Conservation (phyloP, 2,329 filamentous ascomycete species). For the Helicocarpus griseus region DNA sequence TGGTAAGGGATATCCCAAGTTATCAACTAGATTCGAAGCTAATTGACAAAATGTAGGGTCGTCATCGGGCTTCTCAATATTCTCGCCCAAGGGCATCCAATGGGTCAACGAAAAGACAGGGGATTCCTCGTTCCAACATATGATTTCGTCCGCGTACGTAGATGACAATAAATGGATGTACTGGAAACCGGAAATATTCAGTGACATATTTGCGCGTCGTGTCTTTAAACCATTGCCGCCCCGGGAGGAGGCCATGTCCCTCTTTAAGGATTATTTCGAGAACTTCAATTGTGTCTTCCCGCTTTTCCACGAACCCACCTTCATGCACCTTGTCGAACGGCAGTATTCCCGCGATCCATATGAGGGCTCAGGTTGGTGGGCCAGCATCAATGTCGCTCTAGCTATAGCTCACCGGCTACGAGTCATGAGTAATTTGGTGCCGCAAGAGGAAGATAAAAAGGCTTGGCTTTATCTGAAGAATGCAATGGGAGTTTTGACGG, state of each 20-base stretch:
- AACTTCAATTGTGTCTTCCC: slow-evolving; percentile 99
- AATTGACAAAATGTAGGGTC: slow-evolving; percentile 53
- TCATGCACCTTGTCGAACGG: slow-evolving; percentile 92
- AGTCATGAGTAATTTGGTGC: slow-evolving; percentile 89
- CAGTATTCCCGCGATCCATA: slow-evolving; percentile 92
- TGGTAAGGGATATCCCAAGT: slow-evolving; percentile 45
- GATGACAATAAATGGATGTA: slow-evolving; percentile 94
- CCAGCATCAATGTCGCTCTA: slow-evolving; percentile 83
- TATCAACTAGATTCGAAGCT: slow-evolving; percentile 14
- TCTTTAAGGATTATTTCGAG: slow-evolving; percentile 90
- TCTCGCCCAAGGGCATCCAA: slow-evolving; percentile 93
- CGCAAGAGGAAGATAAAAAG: slow-evolving; percentile 84
- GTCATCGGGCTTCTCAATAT: slow-evolving; percentile 96
- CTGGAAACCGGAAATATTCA: slow-evolving; percentile 97
- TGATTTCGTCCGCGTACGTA: slow-evolving; percentile 84
- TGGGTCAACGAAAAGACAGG: slow-evolving; percentile 98
- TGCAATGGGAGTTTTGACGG: slow-evolving; percentile 83
- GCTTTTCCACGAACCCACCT: slow-evolving; percentile 92
- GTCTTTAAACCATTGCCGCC: slow-evolving; percentile 75
- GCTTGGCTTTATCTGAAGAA: slow-evolving; percentile 97
- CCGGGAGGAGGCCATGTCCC: slow-evolving; percentile 75
- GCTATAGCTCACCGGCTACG: slow-evolving; percentile 89
- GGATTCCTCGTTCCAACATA: slow-evolving; percentile 87
- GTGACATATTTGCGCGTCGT: slow-evolving; percentile 77
- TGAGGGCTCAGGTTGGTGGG: slow-evolving; percentile 96